phyloP scores from a whole-genome alignment of 2,329 filamentous ascomycete genomes.

The Aspergillus arachidicola region DNA sequence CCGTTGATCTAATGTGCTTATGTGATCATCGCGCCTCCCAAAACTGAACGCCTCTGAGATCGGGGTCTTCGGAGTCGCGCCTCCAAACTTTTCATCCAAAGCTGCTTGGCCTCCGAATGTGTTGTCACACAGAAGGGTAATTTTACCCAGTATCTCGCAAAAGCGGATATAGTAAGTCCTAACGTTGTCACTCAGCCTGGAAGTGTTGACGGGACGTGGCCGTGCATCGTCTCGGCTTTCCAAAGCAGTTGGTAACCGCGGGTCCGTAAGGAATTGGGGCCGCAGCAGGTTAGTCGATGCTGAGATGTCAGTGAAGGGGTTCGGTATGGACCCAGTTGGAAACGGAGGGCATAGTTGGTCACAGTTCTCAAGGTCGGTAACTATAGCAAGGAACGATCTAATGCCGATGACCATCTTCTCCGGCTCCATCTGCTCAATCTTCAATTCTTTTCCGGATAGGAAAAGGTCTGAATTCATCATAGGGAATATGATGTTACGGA shows the following conservation, averaged over 20 bases:
- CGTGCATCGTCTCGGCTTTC: constrained; percentile 34
- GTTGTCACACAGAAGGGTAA: constrained; percentile 94
- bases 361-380: constrained; percentile 87
- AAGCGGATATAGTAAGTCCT: constrained; percentile 88
- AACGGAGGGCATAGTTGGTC: constrained; percentile 79
- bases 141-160: constrained; percentile 92
- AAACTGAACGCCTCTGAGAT: constrained; percentile 95
- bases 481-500: constrained; percentile 89
- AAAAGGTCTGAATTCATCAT: constrained; percentile 93
- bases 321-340: constrained; percentile 62
- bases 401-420: constrained; percentile 98
- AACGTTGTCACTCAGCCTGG: constrained; percentile 70
- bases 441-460: constrained; percentile 72
- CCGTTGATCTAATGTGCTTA: constrained; percentile 75
- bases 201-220: constrained; percentile 58
- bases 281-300: constrained; percentile 38
- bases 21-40: constrained; percentile 76
- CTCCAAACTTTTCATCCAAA: constrained; percentile 90
- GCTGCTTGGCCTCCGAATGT: constrained; percentile 95
- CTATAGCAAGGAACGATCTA: constrained; percentile 86
- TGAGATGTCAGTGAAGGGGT: constrained; percentile 40
- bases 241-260: constrained; percentile 29
- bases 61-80: constrained; percentile 87
- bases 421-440: constrained; percentile 89
- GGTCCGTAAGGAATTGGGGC: constrained; percentile 41